Percentiles rank a stretch among this genome's conserved stretches.
Conservation (phyloP, 148 eudicot species). For the Rhododendron kiyosumense region DNA sequence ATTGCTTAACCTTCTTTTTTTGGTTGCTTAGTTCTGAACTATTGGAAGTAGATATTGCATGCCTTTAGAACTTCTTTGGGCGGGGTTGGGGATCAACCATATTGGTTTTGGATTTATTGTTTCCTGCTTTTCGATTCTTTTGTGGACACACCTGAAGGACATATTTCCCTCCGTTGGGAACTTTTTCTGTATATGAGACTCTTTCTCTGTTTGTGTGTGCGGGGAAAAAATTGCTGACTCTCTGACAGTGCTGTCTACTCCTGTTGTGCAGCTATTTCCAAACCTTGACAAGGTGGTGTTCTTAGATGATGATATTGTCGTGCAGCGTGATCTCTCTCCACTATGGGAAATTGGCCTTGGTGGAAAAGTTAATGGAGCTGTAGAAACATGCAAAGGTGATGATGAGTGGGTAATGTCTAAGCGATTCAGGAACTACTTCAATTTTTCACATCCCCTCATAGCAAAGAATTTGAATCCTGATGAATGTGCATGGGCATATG, state of each 20-base stretch:
- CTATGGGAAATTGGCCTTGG: slow-evolving; percentile 90
- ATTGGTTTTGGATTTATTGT: not conserved
- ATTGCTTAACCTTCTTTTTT: not conserved
- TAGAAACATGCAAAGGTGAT: slow-evolving; percentile 95
- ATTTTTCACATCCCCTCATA: slow-evolving; percentile 91
- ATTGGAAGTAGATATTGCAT: not conserved
- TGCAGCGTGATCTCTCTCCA: slow-evolving; percentile 88
- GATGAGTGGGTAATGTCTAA: slow-evolving; percentile 99
- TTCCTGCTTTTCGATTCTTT: not conserved
- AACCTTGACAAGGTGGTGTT: slow-evolving; percentile 91
- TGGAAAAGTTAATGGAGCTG: slow-evolving; percentile 97
- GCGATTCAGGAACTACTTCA: slow-evolving; percentile 83
- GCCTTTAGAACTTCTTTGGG: not conserved
- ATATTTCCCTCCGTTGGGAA: not conserved
- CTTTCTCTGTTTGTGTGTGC: not conserved
- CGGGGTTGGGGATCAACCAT: not conserved
- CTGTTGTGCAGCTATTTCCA: slow-evolving; percentile 71
- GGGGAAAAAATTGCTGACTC: not conserved
- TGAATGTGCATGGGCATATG: slow-evolving; percentile 99
- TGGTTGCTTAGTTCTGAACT: not conserved
- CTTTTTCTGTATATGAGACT: not conserved
- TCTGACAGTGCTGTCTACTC: slow-evolving; percentile 16
- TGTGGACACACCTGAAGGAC: not conserved
- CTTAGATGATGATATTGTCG: slow-evolving; percentile 90
- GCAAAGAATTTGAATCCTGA: slow-evolving; percentile 75